phyloP scores from a whole-genome alignment of 2,329 filamentous ascomycete genomes.

The Trichoderma citrinoviride region DNA sequence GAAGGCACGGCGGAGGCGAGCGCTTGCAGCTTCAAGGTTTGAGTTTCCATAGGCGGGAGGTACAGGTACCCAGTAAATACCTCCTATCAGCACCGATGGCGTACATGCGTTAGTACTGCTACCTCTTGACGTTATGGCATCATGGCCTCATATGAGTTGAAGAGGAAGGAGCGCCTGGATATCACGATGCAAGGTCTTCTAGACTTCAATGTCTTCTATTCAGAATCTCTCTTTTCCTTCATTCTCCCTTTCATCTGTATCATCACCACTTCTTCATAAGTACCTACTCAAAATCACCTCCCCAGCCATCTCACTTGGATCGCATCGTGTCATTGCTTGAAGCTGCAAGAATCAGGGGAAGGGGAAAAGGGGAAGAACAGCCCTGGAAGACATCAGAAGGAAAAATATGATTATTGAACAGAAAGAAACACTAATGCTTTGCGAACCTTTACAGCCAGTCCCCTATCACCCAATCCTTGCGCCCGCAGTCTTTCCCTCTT shows the following conservation, averaged over 20 bases:
- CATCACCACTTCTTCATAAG: no score
- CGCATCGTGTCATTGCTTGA: not conserved
- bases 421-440: not conserved
- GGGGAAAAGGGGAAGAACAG: not conserved
- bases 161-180: no score
- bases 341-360: not conserved
- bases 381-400: not conserved
- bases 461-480: not conserved
- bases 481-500: not conserved
- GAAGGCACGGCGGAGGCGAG: conserved; percentile 22
- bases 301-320: not conserved
- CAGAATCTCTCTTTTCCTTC: no score
- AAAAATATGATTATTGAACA: not conserved
- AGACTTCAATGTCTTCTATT: not conserved
- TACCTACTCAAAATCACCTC: no score
- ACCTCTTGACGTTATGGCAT: no score
- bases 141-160: no score
- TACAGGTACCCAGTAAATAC: not conserved
- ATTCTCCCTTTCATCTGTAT: not conserved
- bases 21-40: not conserved
- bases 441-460: not conserved
- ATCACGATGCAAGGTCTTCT: not conserved
- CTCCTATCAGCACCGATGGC: not conserved
- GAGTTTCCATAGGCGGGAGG: not conserved
- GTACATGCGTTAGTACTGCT: not conserved